Evolutionary conservation across 202 grass and related monocot species (phyloP).

Genomic region (Schoenoplectus tabernaemontani): DNA sequence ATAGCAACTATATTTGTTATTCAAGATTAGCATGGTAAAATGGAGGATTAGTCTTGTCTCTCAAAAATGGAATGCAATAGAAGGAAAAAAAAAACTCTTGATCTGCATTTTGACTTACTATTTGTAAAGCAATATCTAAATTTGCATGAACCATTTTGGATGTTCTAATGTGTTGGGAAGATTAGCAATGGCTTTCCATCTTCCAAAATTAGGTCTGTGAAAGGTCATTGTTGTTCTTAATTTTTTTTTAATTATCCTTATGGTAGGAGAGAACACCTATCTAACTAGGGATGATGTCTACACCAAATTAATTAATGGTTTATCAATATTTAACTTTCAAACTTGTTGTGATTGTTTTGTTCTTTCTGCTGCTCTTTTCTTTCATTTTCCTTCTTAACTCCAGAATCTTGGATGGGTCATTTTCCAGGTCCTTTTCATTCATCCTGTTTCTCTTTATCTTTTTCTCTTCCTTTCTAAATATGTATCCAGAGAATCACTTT

Average conservation of each 20-base stretch:
- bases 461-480: neutral
- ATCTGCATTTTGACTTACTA: neutral
- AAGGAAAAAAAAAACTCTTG: constrained; percentile 13
- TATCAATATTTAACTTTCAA: constrained; percentile 4
- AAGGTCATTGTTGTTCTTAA: neutral
- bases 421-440: neutral
- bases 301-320: neutral
- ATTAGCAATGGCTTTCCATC: neutral
- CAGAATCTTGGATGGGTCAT: neutral
- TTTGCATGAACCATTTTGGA: constrained; percentile 3
- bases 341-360: neutral
- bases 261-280: neutral
- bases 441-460: neutral
- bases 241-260: neutral
- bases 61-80: constrained; percentile 16
- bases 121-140: constrained; percentile 13
- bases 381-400: neutral
- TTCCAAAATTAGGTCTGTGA: neutral
- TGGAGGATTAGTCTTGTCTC: constrained; percentile 9
- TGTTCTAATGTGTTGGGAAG: neutral
- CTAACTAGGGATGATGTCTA: neutral
- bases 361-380: neutral
- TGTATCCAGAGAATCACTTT: neutral
- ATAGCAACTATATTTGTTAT: constrained; percentile 8
- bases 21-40: constrained; percentile 7